Evolutionary conservation across 495 filamentous ascomycete species (phyloP).

Genomic region (Cryomyces minteri): DNA sequence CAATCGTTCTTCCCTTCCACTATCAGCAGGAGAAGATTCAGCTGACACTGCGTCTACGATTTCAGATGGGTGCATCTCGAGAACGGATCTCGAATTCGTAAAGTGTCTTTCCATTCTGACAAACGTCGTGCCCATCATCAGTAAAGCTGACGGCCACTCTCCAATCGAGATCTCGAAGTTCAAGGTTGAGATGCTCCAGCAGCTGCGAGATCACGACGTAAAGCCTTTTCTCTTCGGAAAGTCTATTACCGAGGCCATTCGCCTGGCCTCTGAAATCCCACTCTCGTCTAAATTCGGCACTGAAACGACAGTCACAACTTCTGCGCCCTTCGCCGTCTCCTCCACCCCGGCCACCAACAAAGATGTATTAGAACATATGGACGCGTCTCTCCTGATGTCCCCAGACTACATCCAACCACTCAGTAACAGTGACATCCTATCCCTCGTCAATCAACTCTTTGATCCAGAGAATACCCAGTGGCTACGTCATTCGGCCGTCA

Average conservation of each 20-base stretch:
- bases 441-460: constrained; percentile 57
- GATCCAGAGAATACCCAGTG: constrained; percentile 65
- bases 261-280: constrained; percentile 4
- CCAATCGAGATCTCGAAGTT: constrained; percentile 35
- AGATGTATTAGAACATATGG: constrained; percentile 50
- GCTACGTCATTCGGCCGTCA: constrained; percentile 71
- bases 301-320: background rate
- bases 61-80: background rate
- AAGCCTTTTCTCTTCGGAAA: constrained; percentile 50
- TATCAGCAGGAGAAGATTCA: too few relatives aligned
- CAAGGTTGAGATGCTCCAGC: constrained; percentile 41
- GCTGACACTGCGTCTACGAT: too few relatives aligned
- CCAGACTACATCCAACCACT: constrained; percentile 84
- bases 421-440: constrained; percentile 51
- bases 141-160: constrained; percentile 55
- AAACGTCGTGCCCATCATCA: constrained; percentile 72
- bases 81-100: background rate
- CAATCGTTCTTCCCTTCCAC: too few relatives aligned
- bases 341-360: constrained; percentile 57
- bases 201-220: constrained; percentile 42
- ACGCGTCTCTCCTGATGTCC: constrained; percentile 88
- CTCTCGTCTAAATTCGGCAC: background rate
- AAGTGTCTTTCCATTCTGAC: constrained; percentile 45
- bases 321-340: constrained; percentile 58
- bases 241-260: constrained; percentile 6